phyloP scores from a whole-genome alignment of 352 stramenopile genomes.

The Phytophthora foliorum region DNA sequence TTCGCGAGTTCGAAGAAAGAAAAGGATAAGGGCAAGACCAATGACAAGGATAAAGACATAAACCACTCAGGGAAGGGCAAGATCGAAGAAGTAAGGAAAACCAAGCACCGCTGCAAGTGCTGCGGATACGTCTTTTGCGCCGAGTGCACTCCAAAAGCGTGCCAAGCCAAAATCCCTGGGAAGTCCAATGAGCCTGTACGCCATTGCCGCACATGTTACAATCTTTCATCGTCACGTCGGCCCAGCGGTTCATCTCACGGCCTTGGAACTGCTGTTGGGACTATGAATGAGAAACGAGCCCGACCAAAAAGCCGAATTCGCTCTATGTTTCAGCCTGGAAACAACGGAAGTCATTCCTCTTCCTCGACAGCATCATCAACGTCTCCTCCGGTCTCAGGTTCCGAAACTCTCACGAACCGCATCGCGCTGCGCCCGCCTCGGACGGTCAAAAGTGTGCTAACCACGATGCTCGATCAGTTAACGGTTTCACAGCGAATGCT shows the following conservation, averaged over 20 bases:
- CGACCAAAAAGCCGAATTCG: slow-evolving; percentile 62
- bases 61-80: neutral
- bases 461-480: slow-evolving; percentile 84
- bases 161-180: slow-evolving; percentile 73
- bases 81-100: slow-evolving; percentile 28
- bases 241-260: slow-evolving; percentile 62
- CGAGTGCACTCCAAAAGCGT: slow-evolving; percentile 81
- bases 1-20: slow-evolving; percentile 61
- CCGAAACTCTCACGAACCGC: slow-evolving; percentile 70
- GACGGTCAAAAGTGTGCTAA: slow-evolving; percentile 88
- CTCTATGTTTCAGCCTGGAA: slow-evolving; percentile 66
- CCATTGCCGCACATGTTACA: slow-evolving; percentile 84
- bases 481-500: slow-evolving; percentile 88
- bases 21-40: slow-evolving; percentile 31
- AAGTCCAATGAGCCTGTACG: slow-evolving; percentile 67
- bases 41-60: slow-evolving; percentile 19
- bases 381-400: slow-evolving; percentile 10
- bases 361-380: slow-evolving; percentile 22
- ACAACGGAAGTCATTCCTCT: slow-evolving; percentile 21
- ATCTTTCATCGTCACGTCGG: slow-evolving; percentile 71
- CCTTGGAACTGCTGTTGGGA: slow-evolving; percentile 41
- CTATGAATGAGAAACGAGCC: slow-evolving; percentile 36
- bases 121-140: slow-evolving; percentile 88
- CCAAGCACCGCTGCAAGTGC: slow-evolving; percentile 82
- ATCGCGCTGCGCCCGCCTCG: slow-evolving; percentile 73